phyloP scores from a whole-genome alignment of 2,329 filamentous ascomycete species.

The Ascochyta clinopodiicola region DNA sequence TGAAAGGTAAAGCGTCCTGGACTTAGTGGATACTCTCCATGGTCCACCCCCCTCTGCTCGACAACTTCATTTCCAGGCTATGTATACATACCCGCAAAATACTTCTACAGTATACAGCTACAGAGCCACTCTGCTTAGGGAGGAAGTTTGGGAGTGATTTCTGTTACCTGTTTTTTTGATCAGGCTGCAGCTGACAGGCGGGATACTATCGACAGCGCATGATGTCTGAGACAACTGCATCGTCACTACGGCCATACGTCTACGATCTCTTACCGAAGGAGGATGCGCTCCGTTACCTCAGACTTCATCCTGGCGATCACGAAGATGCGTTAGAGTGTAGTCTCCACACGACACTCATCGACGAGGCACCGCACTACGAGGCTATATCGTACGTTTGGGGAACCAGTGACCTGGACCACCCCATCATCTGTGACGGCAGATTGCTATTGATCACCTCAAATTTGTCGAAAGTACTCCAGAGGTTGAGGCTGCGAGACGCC shows the following conservation, averaged over 20 bases:
- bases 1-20: background rate
- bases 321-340: background rate
- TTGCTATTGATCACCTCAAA: background rate
- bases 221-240: background rate
- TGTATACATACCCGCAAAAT: background rate
- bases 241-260: background rate
- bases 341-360: background rate
- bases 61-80: background rate
- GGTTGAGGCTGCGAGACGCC: background rate
- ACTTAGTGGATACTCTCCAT: background rate
- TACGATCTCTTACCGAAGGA: background rate
- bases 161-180: background rate
- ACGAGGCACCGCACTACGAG: background rate
- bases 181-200: background rate
- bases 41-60: background rate
- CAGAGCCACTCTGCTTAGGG: background rate
- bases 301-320: background rate
- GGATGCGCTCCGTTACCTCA: background rate
- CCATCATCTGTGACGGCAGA: background rate
- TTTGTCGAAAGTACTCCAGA: background rate
- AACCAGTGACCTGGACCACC: background rate
- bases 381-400: background rate
- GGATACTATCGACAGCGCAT: too few relatives aligned
- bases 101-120: background rate
- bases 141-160: background rate